phyloP scores from a whole-genome alignment of 2,329 filamentous ascomycete species.

The Aureobasidium sp. region DNA sequence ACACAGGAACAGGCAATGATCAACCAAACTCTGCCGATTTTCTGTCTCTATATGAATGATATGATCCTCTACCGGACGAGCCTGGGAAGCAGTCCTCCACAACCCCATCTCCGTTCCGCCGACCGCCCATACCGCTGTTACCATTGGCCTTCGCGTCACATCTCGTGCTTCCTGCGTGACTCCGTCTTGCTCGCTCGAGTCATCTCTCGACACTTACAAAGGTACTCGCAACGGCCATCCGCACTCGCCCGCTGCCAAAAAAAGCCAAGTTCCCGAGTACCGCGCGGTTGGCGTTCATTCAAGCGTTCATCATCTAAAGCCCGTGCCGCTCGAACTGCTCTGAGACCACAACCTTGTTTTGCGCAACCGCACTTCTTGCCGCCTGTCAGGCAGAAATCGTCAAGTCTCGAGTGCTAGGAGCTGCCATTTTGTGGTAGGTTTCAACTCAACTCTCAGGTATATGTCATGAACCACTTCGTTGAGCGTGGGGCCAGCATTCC shows the following conservation, averaged over 20 bases:
- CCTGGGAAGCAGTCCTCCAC: background rate
- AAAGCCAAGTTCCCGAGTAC: background rate
- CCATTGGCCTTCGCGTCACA: background rate
- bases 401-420: background rate
- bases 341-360: background rate
- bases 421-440: background rate
- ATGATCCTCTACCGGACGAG: background rate
- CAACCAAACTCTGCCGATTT: background rate
- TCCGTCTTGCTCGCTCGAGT: background rate
- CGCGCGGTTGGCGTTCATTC: slow-evolving; percentile 5
- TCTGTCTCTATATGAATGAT: background rate
- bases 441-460: background rate
- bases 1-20: slow-evolving; percentile 11
- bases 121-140: background rate
- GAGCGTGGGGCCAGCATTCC: background rate
- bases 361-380: background rate
- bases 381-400: background rate
- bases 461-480: background rate
- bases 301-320: background rate
- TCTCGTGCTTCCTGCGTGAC: background rate
- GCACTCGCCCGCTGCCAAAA: background rate
- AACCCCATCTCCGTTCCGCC: background rate
- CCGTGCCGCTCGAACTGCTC: slow-evolving; percentile 4
- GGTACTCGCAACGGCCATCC: background rate
- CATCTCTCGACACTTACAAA: background rate